phyloP scores from a whole-genome alignment of 805 yeast species.

The Starmera quercuum region DNA sequence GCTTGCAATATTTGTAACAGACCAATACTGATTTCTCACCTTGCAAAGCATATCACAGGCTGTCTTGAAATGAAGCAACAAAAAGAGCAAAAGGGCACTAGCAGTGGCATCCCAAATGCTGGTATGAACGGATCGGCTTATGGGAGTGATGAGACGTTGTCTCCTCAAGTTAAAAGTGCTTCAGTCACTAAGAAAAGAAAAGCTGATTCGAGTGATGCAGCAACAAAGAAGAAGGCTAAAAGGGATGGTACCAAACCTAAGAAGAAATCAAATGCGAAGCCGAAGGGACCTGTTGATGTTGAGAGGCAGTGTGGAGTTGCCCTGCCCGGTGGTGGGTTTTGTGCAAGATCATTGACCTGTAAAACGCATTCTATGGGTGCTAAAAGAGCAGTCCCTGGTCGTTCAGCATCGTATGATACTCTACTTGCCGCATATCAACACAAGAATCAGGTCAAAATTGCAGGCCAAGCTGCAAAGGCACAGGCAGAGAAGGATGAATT shows the following conservation, averaged over 20 bases:
- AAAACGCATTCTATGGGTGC: slow-evolving; percentile 99
- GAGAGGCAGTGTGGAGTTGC: slow-evolving; percentile 96
- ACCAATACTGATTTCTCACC: slow-evolving; percentile 31
- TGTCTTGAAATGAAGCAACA: slow-evolving; percentile 29
- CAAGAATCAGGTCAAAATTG: slow-evolving; percentile 84
- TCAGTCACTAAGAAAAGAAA: not conserved
- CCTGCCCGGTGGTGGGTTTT: slow-evolving; percentile 86
- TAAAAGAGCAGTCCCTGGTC: slow-evolving; percentile 87
- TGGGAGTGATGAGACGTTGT: not conserved
- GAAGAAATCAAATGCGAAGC: slow-evolving; percentile 43
- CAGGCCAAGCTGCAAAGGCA: slow-evolving; percentile 73
- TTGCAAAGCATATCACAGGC: slow-evolving; percentile 30
- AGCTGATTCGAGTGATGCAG: slow-evolving; percentile 1
- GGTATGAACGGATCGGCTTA: not conserved
- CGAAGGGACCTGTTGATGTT: slow-evolving; percentile 82
- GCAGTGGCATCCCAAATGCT: not conserved
- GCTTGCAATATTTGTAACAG: slow-evolving; percentile 40
- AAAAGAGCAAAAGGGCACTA: slow-evolving; percentile 8
- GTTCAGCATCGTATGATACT: slow-evolving; percentile 88
- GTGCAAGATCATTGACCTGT: slow-evolving; percentile 94
- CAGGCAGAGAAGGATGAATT: slow-evolving; percentile 69
- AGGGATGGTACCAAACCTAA: slow-evolving; percentile 23
- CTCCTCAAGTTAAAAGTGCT: not conserved
- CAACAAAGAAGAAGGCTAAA: slow-evolving; percentile 17
- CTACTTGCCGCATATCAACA: slow-evolving; percentile 85